Conservation (phyloP, 257 asterid species). For the Gentiana macrophylla region DNA sequence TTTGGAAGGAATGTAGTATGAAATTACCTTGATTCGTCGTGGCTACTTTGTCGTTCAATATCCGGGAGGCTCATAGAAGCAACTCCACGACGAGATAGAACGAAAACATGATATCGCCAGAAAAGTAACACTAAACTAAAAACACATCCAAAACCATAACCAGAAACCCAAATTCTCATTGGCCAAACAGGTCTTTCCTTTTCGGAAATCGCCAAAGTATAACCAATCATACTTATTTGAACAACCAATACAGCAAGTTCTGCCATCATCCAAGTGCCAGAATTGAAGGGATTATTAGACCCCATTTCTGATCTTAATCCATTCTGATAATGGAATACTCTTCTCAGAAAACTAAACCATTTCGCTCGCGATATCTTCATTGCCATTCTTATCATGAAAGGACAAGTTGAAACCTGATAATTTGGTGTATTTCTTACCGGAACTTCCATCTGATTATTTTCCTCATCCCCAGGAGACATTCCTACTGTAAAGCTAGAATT, state of each 20-base stretch:
- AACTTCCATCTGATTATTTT: conserved; percentile 26
- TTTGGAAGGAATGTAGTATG: conserved; percentile 1
- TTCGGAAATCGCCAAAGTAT: conserved; percentile 41
- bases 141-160: conserved; percentile 66
- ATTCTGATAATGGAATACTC: conserved; percentile 86
- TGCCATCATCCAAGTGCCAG: conserved; percentile 61
- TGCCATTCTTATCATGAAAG: conserved; percentile 52
- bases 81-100: conserved; percentile 19
- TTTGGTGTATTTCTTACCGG: conserved; percentile 27
- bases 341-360: conserved; percentile 62
- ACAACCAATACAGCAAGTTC: conserved; percentile 43
- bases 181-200: conserved; percentile 88
- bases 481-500: conserved; percentile 27
- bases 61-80: conserved; percentile 22
- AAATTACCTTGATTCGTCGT: conserved; percentile 55
- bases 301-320: conserved; percentile 74
- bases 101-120: conserved; percentile 40
- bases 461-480: conserved; percentile 25
- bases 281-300: conserved; percentile 74
- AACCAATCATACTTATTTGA: conserved; percentile 34
- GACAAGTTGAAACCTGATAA: conserved; percentile 26
- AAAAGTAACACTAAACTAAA: conserved; percentile 39
- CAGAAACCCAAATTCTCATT: conserved; percentile 77
- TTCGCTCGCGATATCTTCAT: conserved; percentile 68
- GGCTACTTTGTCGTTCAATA: conserved; percentile 59